phyloP scores from a whole-genome alignment of 148 eudicot species.

The Camellia japonica region DNA sequence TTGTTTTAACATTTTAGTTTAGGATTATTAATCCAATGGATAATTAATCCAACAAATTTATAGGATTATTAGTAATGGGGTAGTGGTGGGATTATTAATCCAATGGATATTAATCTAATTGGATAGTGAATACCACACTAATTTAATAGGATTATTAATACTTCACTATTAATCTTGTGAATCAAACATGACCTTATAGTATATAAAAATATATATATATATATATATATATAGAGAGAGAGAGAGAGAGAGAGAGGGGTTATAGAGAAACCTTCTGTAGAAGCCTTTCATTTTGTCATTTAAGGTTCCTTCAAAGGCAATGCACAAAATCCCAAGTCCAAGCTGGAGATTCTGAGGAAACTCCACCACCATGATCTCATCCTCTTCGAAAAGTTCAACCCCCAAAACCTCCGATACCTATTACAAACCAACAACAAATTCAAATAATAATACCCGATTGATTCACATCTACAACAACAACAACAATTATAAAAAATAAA shows the following conservation, averaged over 20 bases:
- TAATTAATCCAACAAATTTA: too few relatives aligned
- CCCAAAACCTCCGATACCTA: constrained; percentile 55
- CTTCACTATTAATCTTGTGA: too few relatives aligned
- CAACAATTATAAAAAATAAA: background rate
- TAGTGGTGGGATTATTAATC: too few relatives aligned
- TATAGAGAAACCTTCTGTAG: constrained; percentile 78
- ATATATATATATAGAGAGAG: too few relatives aligned
- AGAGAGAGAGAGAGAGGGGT: background rate
- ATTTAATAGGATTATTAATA: too few relatives aligned
- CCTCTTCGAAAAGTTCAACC: constrained; percentile 57
- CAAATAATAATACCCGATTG: background rate
- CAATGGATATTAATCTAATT: too few relatives aligned
- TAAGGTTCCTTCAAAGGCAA: constrained; percentile 70
- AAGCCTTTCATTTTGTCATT: constrained; percentile 98
- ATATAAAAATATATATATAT: too few relatives aligned
- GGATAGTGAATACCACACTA: too few relatives aligned
- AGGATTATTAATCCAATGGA: too few relatives aligned
- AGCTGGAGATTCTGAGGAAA: constrained; percentile 66
- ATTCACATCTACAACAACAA: background rate
- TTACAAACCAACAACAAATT: background rate
- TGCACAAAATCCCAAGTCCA: constrained; percentile 61
- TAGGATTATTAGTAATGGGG: too few relatives aligned
- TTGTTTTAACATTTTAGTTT: too few relatives aligned
- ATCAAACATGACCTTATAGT: too few relatives aligned
- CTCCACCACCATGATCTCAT: constrained; percentile 78